Evolutionary conservation across 1,139 yeast genomes (phyloP).

Genomic region (Yamadazyma triangularis): DNA sequence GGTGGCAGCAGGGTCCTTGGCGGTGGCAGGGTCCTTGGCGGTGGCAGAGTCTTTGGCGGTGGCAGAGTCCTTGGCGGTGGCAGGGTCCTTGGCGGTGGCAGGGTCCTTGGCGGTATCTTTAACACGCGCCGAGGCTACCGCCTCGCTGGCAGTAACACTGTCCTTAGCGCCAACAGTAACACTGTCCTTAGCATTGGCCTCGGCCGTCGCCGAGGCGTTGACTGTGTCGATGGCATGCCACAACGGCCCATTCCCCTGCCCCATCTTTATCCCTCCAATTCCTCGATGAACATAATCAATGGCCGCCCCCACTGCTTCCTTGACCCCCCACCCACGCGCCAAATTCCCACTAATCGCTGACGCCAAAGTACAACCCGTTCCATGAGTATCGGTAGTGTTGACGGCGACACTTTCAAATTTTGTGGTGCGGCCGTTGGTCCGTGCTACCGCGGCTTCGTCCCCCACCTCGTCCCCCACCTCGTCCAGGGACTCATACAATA

Average conservation of each 20-base stretch:
- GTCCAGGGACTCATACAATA: conserved; percentile 13
- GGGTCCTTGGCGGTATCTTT: conserved; percentile 28
- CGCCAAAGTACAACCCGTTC: conserved; percentile 88
- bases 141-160: neutral
- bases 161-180: neutral
- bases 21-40: too few relatives aligned
- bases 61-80: too few relatives aligned
- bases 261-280: conserved; percentile 45
- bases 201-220: neutral
- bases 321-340: conserved; percentile 47
- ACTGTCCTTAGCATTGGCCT: conserved; percentile 1
- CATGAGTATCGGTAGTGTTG: conserved; percentile 63
- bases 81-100: conserved; percentile 42
- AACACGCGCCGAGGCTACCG: neutral
- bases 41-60: too few relatives aligned
- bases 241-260: conserved; percentile 70
- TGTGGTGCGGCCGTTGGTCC: conserved; percentile 29
- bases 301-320: conserved; percentile 49
- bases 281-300: conserved; percentile 68
- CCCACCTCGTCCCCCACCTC: conserved; percentile 23
- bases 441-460: conserved; percentile 59
- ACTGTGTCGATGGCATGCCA: conserved; percentile 39
- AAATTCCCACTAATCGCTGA: conserved; percentile 76
- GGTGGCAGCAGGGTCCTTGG: too few relatives aligned
- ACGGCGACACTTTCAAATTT: conserved; percentile 49